A percentile compares a stretch with the other conserved stretches of the same genome.
Evolutionary conservation across 768 basidiomycete genomes (phyloP).

Genomic region (Lanmaoa pseudosensibilis): DNA sequence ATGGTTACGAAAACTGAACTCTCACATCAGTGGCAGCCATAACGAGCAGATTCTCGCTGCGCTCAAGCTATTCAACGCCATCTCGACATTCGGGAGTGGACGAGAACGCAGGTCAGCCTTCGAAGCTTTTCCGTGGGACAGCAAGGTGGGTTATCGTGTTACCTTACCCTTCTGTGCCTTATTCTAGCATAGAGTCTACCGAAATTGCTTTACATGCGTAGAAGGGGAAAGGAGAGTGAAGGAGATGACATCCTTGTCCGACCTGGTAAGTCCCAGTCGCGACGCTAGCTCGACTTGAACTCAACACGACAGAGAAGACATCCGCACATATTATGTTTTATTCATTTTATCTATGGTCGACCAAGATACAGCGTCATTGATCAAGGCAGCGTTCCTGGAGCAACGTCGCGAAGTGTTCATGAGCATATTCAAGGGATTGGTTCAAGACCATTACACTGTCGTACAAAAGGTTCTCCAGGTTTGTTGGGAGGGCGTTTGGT

Average conservation of each 20-base stretch:
- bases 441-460: conserved; percentile 63
- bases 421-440: conserved; percentile 72
- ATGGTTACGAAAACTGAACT: conserved; percentile 57
- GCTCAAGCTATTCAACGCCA: conserved; percentile 59
- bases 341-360: conserved; percentile 76
- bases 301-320: conserved; percentile 49
- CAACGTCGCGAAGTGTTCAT: conserved; percentile 65
- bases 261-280: conserved; percentile 49
- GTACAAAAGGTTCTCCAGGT: conserved; percentile 66
- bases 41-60: conserved; percentile 67
- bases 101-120: conserved; percentile 59
- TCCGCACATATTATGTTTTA: conserved; percentile 71
- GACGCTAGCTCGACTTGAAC: not conserved
- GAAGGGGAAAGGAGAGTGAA: conserved; percentile 50
- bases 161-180: not conserved
- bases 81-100: conserved; percentile 67
- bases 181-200: conserved; percentile 50
- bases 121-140: conserved; percentile 77
- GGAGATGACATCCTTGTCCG: conserved; percentile 42
- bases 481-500: conserved; percentile 78
- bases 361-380: conserved; percentile 41
- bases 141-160: conserved; percentile 49
- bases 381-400: conserved; percentile 69
- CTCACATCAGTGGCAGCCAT: conserved; percentile 60
- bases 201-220: conserved; percentile 69